A percentile compares a stretch with the other conserved stretches of the same genome.
These are phyloP conservation scores for Tetrahymena thermophila DNA, from an alignment of 73 alveolate genomes.

Conservation along the genomic window DNA sequence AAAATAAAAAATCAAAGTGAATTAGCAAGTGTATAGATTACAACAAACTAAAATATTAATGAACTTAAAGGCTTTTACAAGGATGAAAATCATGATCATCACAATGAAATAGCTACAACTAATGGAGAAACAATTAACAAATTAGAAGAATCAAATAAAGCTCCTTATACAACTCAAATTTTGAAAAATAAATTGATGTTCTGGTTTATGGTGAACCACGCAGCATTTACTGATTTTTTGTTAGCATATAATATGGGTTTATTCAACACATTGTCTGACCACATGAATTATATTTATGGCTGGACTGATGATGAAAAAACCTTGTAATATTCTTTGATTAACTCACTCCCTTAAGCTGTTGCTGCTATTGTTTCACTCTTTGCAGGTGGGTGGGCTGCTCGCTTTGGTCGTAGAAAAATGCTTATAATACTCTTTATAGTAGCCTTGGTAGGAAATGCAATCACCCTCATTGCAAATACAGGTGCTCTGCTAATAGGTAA, in stretches of 20 bases:
- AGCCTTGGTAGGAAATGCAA: neutral
- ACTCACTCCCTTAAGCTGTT: neutral
- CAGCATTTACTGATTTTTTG: neutral
- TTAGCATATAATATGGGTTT: neutral
- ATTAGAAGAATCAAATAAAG: neutral
- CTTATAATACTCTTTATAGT: neutral
- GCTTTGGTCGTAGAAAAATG: neutral
- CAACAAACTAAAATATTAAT: neutral
- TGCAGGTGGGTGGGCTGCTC: neutral
- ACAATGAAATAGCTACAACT: neutral
- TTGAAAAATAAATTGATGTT: neutral
- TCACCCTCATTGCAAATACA: neutral
- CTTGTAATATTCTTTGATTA: neutral
- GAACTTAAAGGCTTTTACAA: neutral
- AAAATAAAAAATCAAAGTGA: neutral
- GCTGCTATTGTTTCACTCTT: neutral
- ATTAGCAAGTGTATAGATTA: neutral
- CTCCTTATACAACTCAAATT: neutral
- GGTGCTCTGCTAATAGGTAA: neutral
- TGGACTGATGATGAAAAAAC: neutral
- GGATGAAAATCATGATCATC: neutral
- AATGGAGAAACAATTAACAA: neutral
- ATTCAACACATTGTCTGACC: neutral
- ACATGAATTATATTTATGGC: neutral
- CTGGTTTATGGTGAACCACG: neutral